These are phyloP conservation scores for Purshia tridentata DNA, from an alignment of 306 rosid species.

Conservation along the genomic window DNA sequence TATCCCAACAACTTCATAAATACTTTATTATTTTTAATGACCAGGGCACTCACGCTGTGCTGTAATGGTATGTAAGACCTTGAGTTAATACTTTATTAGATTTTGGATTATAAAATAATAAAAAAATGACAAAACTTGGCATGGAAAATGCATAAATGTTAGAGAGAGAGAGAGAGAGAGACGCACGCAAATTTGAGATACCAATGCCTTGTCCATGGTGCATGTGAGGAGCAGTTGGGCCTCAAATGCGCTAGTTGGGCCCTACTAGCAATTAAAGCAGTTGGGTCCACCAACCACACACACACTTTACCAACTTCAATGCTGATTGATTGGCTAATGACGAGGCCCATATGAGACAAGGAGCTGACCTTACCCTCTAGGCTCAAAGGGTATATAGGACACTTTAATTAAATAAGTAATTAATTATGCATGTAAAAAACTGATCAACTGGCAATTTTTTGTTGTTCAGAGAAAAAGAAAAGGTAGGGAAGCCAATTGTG, in stretches of 20 bases:
- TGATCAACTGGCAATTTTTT: slow-evolving; percentile 1
- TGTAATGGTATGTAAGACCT: neutral
- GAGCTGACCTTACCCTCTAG: neutral
- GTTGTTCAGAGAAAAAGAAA: neutral
- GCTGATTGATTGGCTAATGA: slow-evolving; percentile 15
- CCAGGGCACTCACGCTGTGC: too few relatives aligned
- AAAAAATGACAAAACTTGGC: neutral
- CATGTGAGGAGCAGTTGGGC: slow-evolving; percentile 37
- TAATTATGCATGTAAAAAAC: neutral
- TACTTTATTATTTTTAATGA: too few relatives aligned
- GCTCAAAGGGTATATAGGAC: neutral
- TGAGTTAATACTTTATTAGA: neutral
- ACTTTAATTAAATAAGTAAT: neutral
- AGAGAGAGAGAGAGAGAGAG: neutral
- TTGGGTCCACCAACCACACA: slow-evolving; percentile 24
- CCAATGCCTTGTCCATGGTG: slow-evolving; percentile 5
- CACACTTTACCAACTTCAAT: slow-evolving; percentile 27
- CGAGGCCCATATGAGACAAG: slow-evolving; percentile 30
- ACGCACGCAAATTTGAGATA: neutral
- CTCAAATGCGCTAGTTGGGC: slow-evolving; percentile 12
- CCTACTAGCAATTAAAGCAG: slow-evolving; percentile 9
- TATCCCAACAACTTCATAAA: too few relatives aligned
- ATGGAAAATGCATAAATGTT: neutral
- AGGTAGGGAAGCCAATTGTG: neutral
- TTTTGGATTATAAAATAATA: neutral